Evolutionary conservation across 257 asterid species (phyloP).

Genomic region (Echites panduratus): DNA sequence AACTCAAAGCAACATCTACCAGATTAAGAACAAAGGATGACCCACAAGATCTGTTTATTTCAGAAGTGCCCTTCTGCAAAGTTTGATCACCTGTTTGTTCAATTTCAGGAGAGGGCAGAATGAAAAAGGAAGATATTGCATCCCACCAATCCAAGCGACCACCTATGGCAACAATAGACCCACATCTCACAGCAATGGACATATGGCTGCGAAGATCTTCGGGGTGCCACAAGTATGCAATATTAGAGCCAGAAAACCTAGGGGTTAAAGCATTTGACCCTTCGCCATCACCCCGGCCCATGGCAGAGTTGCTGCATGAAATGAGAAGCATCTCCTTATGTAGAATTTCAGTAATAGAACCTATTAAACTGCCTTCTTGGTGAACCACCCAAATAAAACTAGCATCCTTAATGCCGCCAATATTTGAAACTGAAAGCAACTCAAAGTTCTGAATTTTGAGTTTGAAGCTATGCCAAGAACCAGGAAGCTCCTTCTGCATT

Average conservation of each 20-base stretch:
- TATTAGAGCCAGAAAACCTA: conserved; percentile 64
- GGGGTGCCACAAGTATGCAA: conserved; percentile 60
- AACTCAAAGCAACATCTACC: conserved; percentile 80
- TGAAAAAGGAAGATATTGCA: conserved; percentile 55
- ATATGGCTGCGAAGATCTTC: conserved; percentile 45
- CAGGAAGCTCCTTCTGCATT: conserved; percentile 65
- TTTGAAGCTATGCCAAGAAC: conserved; percentile 73
- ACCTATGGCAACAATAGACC: conserved; percentile 77
- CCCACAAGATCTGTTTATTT: conserved; percentile 27
- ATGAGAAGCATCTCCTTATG: conserved; percentile 66
- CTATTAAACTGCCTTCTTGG: conserved; percentile 80
- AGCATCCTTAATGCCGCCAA: conserved; percentile 67
- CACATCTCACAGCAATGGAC: conserved; percentile 59
- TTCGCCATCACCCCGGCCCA: conserved; percentile 95
- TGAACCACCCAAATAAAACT: conserved; percentile 67
- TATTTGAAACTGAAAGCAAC: conserved; percentile 62
- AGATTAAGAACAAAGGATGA: conserved; percentile 77
- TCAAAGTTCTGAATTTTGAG: conserved; percentile 63
- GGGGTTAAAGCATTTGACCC: conserved; percentile 79
- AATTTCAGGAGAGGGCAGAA: conserved; percentile 43
- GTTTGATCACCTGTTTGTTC: conserved; percentile 37
- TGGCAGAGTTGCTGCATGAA: conserved; percentile 62
- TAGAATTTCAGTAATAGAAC: conserved; percentile 56
- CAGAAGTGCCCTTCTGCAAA: conserved; percentile 28
- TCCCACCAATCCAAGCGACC: conserved; percentile 96